phyloP scores from a whole-genome alignment of 2,329 filamentous ascomycete genomes.

The Epicoccum sorghinum region DNA sequence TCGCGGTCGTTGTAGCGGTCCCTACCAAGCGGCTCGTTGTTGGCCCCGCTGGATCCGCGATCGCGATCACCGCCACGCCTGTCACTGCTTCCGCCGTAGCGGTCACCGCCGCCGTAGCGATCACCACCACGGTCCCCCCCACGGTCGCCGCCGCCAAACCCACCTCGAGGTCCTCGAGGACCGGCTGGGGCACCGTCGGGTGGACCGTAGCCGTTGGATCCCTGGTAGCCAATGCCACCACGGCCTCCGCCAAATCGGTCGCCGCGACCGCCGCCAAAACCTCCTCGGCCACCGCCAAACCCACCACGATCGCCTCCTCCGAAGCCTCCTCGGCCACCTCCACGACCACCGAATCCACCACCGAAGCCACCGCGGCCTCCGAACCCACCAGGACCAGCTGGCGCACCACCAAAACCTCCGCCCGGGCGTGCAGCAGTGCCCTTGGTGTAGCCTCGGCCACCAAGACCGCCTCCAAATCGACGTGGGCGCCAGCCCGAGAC shows the following conservation, averaged over 20 bases:
- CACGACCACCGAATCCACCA: conserved; percentile 54
- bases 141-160: conserved; percentile 44
- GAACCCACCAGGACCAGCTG: conserved; percentile 58
- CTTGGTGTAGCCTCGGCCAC: conserved; percentile 92
- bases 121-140: conserved; percentile 47
- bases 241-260: conserved; percentile 47
- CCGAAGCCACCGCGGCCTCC: conserved; percentile 59
- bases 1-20: conserved; percentile 53
- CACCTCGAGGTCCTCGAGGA: conserved; percentile 50
- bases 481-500: conserved; percentile 93
- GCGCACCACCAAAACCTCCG: conserved; percentile 63
- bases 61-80: conserved; percentile 31
- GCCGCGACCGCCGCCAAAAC: conserved; percentile 45
- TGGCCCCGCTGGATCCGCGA: conserved; percentile 69
- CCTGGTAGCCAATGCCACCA: conserved; percentile 53
- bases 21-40: conserved; percentile 79
- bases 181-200: conserved; percentile 58
- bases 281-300: conserved; percentile 50
- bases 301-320: conserved; percentile 51
- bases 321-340: conserved; percentile 57
- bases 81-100: conserved; percentile 24
- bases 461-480: conserved; percentile 88
- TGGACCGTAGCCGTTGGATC: conserved; percentile 48
- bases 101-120: conserved; percentile 44
- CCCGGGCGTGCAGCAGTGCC: conserved; percentile 73